These are phyloP conservation scores for Alnus rubra DNA, from an alignment of 306 rosid genomes.

Conservation along the genomic window DNA sequence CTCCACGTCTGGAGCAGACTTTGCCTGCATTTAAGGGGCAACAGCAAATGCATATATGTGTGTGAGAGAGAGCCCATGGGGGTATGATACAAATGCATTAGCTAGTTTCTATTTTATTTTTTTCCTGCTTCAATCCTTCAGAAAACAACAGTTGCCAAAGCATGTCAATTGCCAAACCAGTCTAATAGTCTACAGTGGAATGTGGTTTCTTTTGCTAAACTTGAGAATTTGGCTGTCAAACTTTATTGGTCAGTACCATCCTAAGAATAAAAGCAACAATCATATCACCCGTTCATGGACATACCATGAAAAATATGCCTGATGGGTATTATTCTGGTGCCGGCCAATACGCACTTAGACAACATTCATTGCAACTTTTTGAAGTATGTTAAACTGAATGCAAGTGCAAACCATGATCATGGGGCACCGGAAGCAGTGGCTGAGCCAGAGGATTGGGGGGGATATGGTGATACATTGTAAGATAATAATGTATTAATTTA, in stretches of 20 bases:
- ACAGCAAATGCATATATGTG: conserved; percentile 16
- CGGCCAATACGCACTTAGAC: background rate
- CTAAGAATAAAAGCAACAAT: background rate
- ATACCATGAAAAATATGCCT: background rate
- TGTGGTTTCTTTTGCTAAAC: background rate
- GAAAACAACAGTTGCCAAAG: background rate
- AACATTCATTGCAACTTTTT: background rate
- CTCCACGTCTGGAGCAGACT: conserved; percentile 60
- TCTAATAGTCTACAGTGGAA: background rate
- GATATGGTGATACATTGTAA: background rate
- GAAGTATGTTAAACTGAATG: background rate
- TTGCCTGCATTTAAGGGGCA: conserved; percentile 50
- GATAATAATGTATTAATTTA: too few species aligned
- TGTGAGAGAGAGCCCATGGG: background rate
- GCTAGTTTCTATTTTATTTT: too few species aligned
- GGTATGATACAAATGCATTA: background rate
- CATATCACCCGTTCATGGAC: background rate
- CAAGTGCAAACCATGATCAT: background rate
- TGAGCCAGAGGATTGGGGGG: background rate
- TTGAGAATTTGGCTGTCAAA: background rate
- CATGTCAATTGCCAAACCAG: background rate
- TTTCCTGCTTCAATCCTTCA: too few species aligned
- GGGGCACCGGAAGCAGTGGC: background rate
- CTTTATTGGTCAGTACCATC: background rate
- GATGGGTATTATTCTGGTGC: background rate